phyloP scores from a whole-genome alignment of 306 rosid genomes.

The Cercis canadensis region DNA sequence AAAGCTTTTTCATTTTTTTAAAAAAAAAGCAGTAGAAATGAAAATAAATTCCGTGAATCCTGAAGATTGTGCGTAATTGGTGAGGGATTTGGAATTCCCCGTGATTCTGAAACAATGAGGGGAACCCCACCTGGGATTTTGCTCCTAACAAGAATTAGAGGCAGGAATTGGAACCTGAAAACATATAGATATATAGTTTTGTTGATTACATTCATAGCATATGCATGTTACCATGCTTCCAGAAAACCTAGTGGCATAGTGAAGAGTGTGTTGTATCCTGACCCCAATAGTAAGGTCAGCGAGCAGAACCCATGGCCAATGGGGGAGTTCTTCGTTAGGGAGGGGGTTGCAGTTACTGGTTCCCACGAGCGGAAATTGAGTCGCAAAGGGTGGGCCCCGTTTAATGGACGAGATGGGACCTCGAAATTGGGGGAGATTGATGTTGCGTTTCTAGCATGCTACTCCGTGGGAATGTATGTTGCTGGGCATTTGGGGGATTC shows the following conservation, averaged over 20 bases:
- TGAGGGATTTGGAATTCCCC: conserved; percentile 8
- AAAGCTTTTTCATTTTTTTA: too few relatives aligned
- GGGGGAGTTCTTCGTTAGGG: conserved; percentile 42
- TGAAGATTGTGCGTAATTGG: neutral
- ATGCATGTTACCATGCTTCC: conserved; percentile 82
- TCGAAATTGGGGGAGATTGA: conserved; percentile 76
- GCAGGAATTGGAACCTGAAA: conserved; percentile 55
- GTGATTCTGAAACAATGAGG: conserved; percentile 37
- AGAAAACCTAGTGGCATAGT: conserved; percentile 76
- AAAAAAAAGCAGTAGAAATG: neutral
- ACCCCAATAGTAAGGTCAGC: conserved; percentile 20
- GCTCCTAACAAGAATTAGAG: conserved; percentile 51
- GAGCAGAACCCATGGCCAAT: conserved; percentile 45
- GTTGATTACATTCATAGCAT: conserved; percentile 69
- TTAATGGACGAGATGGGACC: conserved; percentile 64
- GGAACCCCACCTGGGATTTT: conserved; percentile 67
- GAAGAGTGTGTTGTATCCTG: conserved; percentile 69
- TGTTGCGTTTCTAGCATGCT: conserved; percentile 72
- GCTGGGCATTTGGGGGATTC: conserved; percentile 84
- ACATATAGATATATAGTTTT: conserved; percentile 68
- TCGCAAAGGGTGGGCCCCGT: conserved; percentile 69
- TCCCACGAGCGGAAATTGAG: neutral
- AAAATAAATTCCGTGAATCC: too few relatives aligned
- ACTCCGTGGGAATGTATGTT: conserved; percentile 70
- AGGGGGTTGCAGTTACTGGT: neutral